Percentiles rank a stretch among this genome's conserved stretches.
These are phyloP conservation scores for Gracilaria domingensis DNA, from an alignment of 23 red algal species.

Conservation along the genomic window DNA sequence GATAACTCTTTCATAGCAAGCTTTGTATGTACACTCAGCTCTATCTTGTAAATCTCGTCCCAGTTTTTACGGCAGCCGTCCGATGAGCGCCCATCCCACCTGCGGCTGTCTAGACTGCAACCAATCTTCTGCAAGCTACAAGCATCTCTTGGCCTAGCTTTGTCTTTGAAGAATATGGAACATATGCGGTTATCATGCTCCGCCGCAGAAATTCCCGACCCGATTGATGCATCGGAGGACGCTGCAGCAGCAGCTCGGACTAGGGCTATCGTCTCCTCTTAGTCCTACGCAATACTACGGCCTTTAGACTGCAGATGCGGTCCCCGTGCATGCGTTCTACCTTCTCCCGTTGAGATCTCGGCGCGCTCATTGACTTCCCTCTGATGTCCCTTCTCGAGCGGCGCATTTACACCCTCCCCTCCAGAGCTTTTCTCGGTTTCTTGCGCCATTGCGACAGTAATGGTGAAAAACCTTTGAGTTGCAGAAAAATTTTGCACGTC, in stretches of 20 bases:
- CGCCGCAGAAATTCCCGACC: neutral
- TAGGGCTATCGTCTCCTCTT: neutral
- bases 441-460: too few relatives aligned
- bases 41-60: conserved; percentile 36
- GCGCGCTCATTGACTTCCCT: too few relatives aligned
- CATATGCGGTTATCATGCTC: neutral
- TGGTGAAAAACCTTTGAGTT: too few relatives aligned
- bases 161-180: neutral
- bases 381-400: too few relatives aligned
- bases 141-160: neutral
- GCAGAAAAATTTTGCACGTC: too few relatives aligned
- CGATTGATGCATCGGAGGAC: neutral
- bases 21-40: conserved; percentile 5
- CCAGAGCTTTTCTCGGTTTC: too few relatives aligned
- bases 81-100: conserved; percentile 30
- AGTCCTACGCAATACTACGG: neutral
- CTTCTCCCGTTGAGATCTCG: too few relatives aligned
- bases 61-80: conserved; percentile 26
- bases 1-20: neutral
- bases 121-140: neutral
- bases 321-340: too few relatives aligned
- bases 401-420: too few relatives aligned
- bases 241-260: neutral
- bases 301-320: too few relatives aligned
- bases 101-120: neutral